phyloP scores from a whole-genome alignment of 2,329 filamentous ascomycete species.

The Huntiella decipiens region DNA sequence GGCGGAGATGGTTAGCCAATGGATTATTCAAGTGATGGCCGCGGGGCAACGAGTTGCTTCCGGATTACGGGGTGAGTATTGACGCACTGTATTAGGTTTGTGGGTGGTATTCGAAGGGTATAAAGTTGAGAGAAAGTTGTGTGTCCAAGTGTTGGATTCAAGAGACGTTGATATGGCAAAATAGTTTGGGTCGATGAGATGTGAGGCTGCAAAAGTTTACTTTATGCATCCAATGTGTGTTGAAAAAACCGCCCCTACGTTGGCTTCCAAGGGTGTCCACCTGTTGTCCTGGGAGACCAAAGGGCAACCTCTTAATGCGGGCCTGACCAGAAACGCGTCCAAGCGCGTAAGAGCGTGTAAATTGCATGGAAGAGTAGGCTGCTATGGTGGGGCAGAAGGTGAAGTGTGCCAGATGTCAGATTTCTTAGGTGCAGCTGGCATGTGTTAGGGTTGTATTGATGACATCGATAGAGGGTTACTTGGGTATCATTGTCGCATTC shows the following conservation, averaged over 20 bases:
- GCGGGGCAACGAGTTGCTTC: background rate
- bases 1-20: slow-evolving; percentile 4
- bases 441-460: too few relatives aligned
- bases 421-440: too few relatives aligned
- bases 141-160: background rate
- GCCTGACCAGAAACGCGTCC: slow-evolving; percentile 3
- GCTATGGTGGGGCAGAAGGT: too few relatives aligned
- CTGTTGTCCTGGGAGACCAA: slow-evolving; percentile 3
- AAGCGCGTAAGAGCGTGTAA: slow-evolving; percentile 7
- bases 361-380: slow-evolving; percentile 3
- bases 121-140: background rate
- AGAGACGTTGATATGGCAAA: background rate
- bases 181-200: background rate
- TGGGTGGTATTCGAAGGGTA: background rate
- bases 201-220: slow-evolving; percentile 4
- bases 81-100: slow-evolving; percentile 8
- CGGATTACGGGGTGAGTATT: background rate
- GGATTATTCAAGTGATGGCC: background rate
- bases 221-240: background rate
- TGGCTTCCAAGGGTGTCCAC: background rate
- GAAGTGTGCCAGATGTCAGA: too few relatives aligned
- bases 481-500: too few relatives aligned
- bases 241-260: background rate
- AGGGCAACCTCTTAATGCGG: slow-evolving; percentile 7
- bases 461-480: too few relatives aligned